These are phyloP conservation scores for Neofusicoccum laricinum DNA, from an alignment of 2,329 filamentous ascomycete genomes.

Conservation along the genomic window DNA sequence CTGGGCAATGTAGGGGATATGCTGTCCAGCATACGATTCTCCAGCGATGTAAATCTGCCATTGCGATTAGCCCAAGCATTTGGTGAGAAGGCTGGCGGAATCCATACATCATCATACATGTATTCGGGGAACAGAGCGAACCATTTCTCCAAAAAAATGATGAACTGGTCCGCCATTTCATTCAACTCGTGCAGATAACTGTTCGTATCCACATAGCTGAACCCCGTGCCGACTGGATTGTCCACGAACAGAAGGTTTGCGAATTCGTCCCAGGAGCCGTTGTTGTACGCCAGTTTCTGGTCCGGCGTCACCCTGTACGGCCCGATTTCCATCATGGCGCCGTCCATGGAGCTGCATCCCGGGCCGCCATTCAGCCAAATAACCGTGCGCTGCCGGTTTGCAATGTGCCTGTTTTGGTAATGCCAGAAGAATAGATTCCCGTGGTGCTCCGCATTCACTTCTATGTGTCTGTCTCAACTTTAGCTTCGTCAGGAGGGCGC, in stretches of 20 bases:
- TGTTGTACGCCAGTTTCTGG: conserved; percentile 71
- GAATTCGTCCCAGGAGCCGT: conserved; percentile 98
- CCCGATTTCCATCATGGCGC: conserved; percentile 92
- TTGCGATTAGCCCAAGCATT: conserved; percentile 15
- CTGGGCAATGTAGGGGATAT: conserved; percentile 95
- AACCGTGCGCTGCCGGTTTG: conserved; percentile 83
- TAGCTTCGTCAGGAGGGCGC: conserved; percentile 2
- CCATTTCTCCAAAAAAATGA: conserved; percentile 87
- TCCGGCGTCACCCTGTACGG: conserved; percentile 83
- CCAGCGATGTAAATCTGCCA: conserved; percentile 84
- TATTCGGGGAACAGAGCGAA: conserved; percentile 90
- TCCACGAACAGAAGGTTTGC: conserved; percentile 96
- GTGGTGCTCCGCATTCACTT: conserved; percentile 79
- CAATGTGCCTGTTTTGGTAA: conserved; percentile 92
- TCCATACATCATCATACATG: conserved; percentile 80
- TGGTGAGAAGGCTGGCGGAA: conserved; percentile 17
- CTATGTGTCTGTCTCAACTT: conserved; percentile 68
- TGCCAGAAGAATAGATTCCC: conserved; percentile 99
- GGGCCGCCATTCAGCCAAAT: conserved; percentile 98
- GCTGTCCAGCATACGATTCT: conserved; percentile 94
- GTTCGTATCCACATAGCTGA: conserved; percentile 90
- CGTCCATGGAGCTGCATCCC: conserved; percentile 96
- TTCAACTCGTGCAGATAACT: conserved; percentile 81
- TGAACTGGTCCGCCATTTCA: conserved; percentile 85
- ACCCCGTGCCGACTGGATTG: conserved; percentile 94